phyloP scores from a whole-genome alignment of 2,329 filamentous ascomycete species.

The Talaromyces sp. region DNA sequence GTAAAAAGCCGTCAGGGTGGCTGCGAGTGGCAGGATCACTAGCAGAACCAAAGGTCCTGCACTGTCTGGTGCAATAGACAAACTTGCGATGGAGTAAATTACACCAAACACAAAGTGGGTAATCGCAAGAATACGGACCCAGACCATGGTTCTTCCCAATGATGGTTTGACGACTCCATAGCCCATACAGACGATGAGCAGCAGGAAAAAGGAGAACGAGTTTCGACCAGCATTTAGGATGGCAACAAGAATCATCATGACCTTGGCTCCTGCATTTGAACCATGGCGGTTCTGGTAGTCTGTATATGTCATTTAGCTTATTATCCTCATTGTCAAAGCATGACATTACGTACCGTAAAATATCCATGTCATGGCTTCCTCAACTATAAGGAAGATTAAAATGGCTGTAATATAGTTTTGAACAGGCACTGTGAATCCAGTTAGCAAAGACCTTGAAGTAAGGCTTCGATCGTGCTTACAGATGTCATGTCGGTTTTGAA shows the following conservation, averaged over 20 bases:
- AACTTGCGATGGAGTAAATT: constrained; percentile 83
- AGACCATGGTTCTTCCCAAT: constrained; percentile 88
- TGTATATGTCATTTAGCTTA: constrained; percentile 36
- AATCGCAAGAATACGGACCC: constrained; percentile 82
- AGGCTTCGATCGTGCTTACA: constrained; percentile 37
- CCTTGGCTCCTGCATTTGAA: constrained; percentile 74
- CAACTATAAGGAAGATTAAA: constrained; percentile 83
- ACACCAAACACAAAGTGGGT: constrained; percentile 93
- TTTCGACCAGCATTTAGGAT: constrained; percentile 90
- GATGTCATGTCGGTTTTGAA: constrained; percentile 89
- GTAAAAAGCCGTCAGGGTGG: constrained; percentile 91
- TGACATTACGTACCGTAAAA: constrained; percentile 79
- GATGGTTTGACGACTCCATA: constrained; percentile 96
- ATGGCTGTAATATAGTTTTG: constrained; percentile 99
- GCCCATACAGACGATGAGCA: constrained; percentile 98
- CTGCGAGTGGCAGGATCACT: constrained; percentile 86
- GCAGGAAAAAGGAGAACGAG: constrained; percentile 95
- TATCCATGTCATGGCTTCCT: constrained; percentile 98
- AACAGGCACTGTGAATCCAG: constrained; percentile 63
- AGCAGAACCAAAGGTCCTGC: constrained; percentile 86
- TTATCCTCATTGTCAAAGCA: too few relatives aligned
- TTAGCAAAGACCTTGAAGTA: neutral
- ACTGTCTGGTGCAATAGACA: constrained; percentile 81
- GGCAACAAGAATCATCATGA: constrained; percentile 83
- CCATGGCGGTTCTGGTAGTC: constrained; percentile 92